Conservation (phyloP, 331 rosid species). For the Pyracantha coccinea region DNA sequence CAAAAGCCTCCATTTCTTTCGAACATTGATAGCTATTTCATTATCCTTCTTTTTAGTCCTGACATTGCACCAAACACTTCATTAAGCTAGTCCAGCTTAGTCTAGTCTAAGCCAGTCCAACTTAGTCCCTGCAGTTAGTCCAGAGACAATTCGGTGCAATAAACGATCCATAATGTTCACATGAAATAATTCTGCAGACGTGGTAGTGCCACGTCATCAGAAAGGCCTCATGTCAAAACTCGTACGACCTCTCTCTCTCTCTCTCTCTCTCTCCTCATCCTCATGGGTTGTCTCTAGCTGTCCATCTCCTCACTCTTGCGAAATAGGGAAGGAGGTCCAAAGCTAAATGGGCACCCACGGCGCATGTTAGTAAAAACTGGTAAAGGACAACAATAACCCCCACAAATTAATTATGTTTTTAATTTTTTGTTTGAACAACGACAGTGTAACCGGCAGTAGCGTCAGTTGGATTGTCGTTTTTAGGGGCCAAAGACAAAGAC, state of each 20-base stretch:
- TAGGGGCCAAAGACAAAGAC: not conserved
- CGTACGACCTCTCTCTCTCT: not conserved
- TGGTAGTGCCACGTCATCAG: slow-evolving; percentile 6
- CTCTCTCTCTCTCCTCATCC: no score
- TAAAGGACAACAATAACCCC: not conserved
- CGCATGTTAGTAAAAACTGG: not conserved
- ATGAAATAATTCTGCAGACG: not conserved
- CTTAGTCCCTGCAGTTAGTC: no score
- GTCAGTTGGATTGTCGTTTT: slow-evolving; percentile 35
- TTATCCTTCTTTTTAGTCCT: no score
- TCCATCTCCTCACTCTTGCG: not conserved
- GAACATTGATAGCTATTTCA: no score
- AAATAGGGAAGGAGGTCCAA: not conserved
- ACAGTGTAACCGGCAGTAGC: slow-evolving; percentile 8
- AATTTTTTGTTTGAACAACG: not conserved
- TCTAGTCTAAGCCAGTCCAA: fast-evolving
- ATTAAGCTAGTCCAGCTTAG: fast-evolving
- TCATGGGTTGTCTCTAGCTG: slow-evolving; percentile 25
- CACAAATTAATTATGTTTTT: not conserved
- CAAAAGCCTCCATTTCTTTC: no score
- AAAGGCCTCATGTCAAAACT: not conserved
- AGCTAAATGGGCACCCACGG: not conserved
- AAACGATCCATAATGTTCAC: no score
- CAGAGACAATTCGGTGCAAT: fast-evolving
- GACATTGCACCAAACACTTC: fast-evolving